phyloP scores from a whole-genome alignment of 345 rosid genomes.

The Laguncularia racemosa region DNA sequence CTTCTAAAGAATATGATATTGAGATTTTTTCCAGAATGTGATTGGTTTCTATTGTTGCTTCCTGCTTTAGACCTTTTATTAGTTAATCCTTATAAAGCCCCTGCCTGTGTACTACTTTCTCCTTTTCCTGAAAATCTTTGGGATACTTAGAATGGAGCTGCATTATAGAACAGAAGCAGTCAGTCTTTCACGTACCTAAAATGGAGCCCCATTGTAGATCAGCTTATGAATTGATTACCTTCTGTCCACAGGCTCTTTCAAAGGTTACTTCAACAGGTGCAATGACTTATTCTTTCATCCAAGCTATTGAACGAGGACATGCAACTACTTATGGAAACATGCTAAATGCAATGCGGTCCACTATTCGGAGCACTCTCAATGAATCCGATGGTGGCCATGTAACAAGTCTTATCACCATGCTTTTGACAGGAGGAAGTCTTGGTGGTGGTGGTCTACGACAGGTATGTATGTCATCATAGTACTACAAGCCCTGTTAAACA shows the following conservation, averaged over 20 bases:
- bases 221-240: no score
- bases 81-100: no score
- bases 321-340: conserved; percentile 62
- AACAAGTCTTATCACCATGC: conserved; percentile 53
- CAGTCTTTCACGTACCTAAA: no score
- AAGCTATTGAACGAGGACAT: conserved; percentile 69
- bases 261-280: conserved; percentile 75
- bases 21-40: no score
- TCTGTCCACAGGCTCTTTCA: conserved; percentile 47
- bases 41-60: no score
- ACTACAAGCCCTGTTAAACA: not conserved
- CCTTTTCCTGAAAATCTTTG: not conserved
- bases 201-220: no score
- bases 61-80: not conserved
- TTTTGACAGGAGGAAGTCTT: conserved; percentile 40
- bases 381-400: conserved; percentile 36
- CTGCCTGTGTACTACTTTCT: not conserved
- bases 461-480: conserved; percentile 17
- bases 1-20: no score
- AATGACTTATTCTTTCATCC: conserved; percentile 90
- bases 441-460: conserved; percentile 32
- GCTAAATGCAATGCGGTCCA: conserved; percentile 67
- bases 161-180: no score
- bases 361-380: conserved; percentile 33
- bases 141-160: no score